Conservation (phyloP, 2,329 filamentous ascomycete genomes). For the Aspergillus oerlinghausenensis region DNA sequence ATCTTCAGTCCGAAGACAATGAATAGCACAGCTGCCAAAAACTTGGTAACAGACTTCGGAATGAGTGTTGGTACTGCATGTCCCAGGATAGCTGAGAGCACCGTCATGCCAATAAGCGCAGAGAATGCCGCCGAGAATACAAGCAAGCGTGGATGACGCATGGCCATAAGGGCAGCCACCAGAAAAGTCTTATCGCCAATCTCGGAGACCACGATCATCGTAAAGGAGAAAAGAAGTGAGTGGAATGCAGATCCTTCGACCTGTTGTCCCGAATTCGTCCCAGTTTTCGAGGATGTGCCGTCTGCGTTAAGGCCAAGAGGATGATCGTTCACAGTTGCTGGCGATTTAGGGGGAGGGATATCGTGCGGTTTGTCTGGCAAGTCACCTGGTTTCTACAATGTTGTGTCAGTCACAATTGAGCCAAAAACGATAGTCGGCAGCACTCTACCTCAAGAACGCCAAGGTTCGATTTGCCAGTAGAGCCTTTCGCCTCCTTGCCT, state of each 20-base stretch:
- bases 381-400: conserved; percentile 67
- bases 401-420: conserved; percentile 2
- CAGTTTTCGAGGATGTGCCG: conserved; percentile 27
- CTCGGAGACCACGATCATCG: conserved; percentile 97
- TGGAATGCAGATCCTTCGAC: conserved; percentile 71
- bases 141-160: conserved; percentile 90
- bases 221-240: conserved; percentile 85
- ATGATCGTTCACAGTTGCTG: conserved; percentile 38
- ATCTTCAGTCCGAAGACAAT: conserved; percentile 83
- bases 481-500: conserved; percentile 37
- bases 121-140: conserved; percentile 95
- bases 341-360: conserved; percentile 62
- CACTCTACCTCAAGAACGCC: conserved; percentile 52
- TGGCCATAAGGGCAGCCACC: conserved; percentile 95
- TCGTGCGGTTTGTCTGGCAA: conserved; percentile 75
- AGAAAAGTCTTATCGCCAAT: conserved; percentile 98
- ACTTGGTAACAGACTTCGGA: conserved; percentile 83
- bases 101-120: conserved; percentile 88
- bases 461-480: conserved; percentile 41
- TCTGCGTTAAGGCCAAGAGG: conserved; percentile 28
- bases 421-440: background rate
- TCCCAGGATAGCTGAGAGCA: conserved; percentile 86
- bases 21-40: conserved; percentile 80
- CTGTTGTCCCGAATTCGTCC: conserved; percentile 28
- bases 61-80: conserved; percentile 88